Evolutionary conservation across 1,284 basidiomycete species (phyloP), one percentile per base, ranked within the genome.

Genomic region (Ceratobasidium sp.): DNA sequence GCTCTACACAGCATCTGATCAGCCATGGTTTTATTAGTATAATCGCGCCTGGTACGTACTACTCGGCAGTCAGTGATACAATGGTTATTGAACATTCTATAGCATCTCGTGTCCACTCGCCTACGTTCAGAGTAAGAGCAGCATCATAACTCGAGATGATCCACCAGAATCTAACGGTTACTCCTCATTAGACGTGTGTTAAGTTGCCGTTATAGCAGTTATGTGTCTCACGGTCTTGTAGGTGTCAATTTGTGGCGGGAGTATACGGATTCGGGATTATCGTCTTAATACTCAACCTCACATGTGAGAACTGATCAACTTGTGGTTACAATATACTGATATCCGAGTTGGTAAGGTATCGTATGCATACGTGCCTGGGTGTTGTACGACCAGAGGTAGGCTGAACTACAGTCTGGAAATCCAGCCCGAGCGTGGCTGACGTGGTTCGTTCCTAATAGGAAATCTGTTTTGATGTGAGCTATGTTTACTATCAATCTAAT

Each of bases 351-450:
- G 16, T 30, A 14, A 70, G 65, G 52, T 36, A 43, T 70, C 28
- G 58, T 70, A 53, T 32, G 36, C 14, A 36, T 70, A 53, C 36
- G 65, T 45, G 65, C 23, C 10, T 70, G 65, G 65, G 39, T 58
- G n/a, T 43, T 70, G 23, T 70, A 46, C 36, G 41, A 70, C 32
- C 65, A 43, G 26, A 70, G 30, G 65, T 70, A 46, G 1, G 9
- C 1, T 14, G n/a, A 4, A 36, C 28, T n/a, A 28, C 8, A 21
- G 14, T 61, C 1, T 12, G 10, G 12, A 18, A n/a, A 28, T n/a
- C 30, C 41, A 8, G 6, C 21, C 12, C n/a, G 43, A 8, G 6
- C 16, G 9, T 32, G 23, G 34, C 30, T 62, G 23, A 45, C 30
- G 12, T 36, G 32, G 16, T 32, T 41, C 43, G 9, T 36, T 3